Evolutionary conservation across 2,329 filamentous ascomycete species (phyloP).

Genomic region (Xylaria sp.): DNA sequence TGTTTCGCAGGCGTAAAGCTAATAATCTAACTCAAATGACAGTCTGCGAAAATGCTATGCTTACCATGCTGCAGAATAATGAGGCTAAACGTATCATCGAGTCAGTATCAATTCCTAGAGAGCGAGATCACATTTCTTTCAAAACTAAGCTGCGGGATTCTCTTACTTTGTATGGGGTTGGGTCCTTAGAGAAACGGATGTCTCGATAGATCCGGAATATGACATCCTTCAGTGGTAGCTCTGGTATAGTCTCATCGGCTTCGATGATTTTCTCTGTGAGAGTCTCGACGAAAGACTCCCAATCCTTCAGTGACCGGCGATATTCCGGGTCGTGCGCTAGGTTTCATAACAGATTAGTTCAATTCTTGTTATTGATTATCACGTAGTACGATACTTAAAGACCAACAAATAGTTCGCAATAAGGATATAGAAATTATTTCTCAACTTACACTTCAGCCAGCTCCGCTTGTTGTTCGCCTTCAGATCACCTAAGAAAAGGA

Average conservation of each 20-base stretch:
- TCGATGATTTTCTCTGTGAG: conserved; percentile 76
- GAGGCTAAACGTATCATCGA: conserved; percentile 60
- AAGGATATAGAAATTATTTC: background rate
- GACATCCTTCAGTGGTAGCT: conserved; percentile 85
- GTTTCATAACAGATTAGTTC: conserved; percentile 49
- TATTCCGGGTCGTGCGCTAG: conserved; percentile 80
- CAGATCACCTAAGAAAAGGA: conserved; percentile 67
- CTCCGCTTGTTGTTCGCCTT: conserved; percentile 67
- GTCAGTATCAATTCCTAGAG: conserved; percentile 15
- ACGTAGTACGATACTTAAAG: too few species aligned
- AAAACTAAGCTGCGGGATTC: conserved; percentile 34
- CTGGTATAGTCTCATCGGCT: conserved; percentile 83
- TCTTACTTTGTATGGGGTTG: conserved; percentile 84
- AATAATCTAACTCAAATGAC: background rate
- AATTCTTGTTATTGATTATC: too few species aligned
- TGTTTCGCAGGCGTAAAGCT: background rate
- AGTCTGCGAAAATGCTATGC: background rate
- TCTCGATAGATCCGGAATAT: conserved; percentile 90
- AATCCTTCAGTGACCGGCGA: conserved; percentile 80
- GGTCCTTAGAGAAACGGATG: conserved; percentile 83
- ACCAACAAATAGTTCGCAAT: too few species aligned
- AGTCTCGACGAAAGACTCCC: conserved; percentile 78
- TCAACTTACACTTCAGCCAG: conserved; percentile 66
- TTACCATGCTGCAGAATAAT: conserved; percentile 85
- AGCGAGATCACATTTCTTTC: background rate